Evolutionary conservation across 2,329 filamentous ascomycete species (phyloP).

Genomic region (Teratosphaeria viscida): DNA sequence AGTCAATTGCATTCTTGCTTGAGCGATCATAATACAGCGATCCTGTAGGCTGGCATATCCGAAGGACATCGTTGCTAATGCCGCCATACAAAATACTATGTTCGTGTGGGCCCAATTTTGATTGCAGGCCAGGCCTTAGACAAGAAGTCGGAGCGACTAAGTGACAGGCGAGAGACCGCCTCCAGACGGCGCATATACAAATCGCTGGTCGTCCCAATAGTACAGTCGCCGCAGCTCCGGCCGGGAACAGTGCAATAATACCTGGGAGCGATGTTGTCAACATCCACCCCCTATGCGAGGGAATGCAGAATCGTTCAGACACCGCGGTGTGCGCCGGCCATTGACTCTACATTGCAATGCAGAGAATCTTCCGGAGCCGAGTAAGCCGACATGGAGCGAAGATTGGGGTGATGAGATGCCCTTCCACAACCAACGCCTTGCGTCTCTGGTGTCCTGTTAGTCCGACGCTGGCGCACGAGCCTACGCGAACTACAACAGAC

Average conservation of each 20-base stretch:
- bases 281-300: too few species aligned
- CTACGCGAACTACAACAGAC: neutral
- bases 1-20: neutral
- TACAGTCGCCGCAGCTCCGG: too few species aligned
- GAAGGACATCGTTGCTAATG: neutral
- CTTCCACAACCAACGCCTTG: neutral
- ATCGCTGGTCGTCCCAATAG: too few species aligned
- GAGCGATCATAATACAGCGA: neutral
- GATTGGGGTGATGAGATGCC: too few species aligned
- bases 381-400: too few species aligned
- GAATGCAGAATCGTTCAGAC: too few species aligned
- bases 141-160: neutral
- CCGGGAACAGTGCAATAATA: too few species aligned
- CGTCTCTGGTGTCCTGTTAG: neutral
- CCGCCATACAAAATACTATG: neutral
- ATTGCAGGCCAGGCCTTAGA: neutral
- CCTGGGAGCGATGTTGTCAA: too few species aligned
- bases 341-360: too few species aligned
- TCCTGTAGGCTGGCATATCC: neutral
- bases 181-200: neutral
- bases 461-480: neutral
- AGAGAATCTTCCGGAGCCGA: too few species aligned
- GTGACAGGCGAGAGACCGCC: neutral
- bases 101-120: neutral
- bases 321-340: too few species aligned